Conservation (phyloP, 2,329 filamentous ascomycete genomes). For the Zymoseptoria ardabiliae region DNA sequence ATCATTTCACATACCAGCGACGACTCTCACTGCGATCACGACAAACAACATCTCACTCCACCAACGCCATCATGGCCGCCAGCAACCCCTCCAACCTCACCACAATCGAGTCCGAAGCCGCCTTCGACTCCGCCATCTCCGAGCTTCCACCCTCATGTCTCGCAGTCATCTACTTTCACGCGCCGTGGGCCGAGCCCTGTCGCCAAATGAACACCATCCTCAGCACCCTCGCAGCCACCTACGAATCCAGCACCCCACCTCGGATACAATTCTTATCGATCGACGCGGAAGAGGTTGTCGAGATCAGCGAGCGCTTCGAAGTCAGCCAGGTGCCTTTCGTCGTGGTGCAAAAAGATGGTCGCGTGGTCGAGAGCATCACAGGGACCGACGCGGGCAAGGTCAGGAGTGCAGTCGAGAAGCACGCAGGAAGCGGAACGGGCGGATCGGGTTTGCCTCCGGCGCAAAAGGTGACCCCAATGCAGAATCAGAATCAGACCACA, state of each 20-base stretch:
- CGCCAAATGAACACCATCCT: constrained; percentile 88
- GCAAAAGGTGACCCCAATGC: constrained; percentile 29
- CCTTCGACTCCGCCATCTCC: constrained; percentile 63
- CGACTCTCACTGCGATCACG: constrained; percentile 1
- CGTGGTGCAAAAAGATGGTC: constrained; percentile 67
- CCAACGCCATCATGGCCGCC: constrained; percentile 5
- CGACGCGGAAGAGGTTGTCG: constrained; percentile 89
- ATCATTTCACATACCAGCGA: not conserved
- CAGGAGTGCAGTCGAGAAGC: constrained; percentile 73
- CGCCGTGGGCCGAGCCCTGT: constrained; percentile 93
- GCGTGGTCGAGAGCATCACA: constrained; percentile 76
- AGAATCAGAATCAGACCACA: not conserved
- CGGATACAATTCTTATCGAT: constrained; percentile 77
- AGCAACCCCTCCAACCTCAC: constrained; percentile 48
- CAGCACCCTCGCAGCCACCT: constrained; percentile 76
- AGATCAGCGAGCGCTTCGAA: constrained; percentile 86
- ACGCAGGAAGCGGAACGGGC: constrained; percentile 48
- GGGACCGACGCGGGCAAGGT: constrained; percentile 86
- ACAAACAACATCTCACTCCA: constrained; percentile 2
- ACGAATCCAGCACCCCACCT: constrained; percentile 59
- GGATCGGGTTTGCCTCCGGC: constrained; percentile 35
- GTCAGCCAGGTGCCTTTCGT: constrained; percentile 92
- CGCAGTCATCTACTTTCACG: constrained; percentile 86
- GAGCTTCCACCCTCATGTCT: constrained; percentile 63
- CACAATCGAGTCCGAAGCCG: constrained; percentile 65